Percentiles rank a stretch among this genome's conserved stretches.
These are phyloP conservation scores for Lentinula aciculospora DNA, from an alignment of 768 basidiomycete species.

Conservation along the genomic window DNA sequence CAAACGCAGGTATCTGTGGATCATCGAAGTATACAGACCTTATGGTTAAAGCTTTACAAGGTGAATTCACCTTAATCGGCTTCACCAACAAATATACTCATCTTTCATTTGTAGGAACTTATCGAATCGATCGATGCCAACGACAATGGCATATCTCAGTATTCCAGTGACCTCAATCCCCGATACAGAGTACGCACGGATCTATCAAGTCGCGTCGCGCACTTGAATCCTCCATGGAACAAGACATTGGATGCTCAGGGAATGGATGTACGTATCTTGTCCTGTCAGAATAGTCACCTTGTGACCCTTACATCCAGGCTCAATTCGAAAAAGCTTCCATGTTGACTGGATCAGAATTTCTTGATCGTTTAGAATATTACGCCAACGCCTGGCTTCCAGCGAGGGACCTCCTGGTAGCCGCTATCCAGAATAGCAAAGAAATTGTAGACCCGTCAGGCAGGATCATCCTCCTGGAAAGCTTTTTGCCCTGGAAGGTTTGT, in stretches of 20 bases:
- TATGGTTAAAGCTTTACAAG: slow-evolving; percentile 90
- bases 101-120: slow-evolving; percentile 54
- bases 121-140: slow-evolving; percentile 93
- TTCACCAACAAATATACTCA: background rate
- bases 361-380: slow-evolving; percentile 74
- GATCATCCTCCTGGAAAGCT: slow-evolving; percentile 75
- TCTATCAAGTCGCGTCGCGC: slow-evolving; percentile 75
- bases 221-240: slow-evolving; percentile 93
- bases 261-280: slow-evolving; percentile 57
- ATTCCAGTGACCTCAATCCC: slow-evolving; percentile 57
- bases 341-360: slow-evolving; percentile 83
- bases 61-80: slow-evolving; percentile 25
- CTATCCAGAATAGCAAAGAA: slow-evolving; percentile 50
- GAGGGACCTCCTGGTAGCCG: slow-evolving; percentile 63
- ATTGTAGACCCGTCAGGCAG: slow-evolving; percentile 65
- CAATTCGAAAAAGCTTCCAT: slow-evolving; percentile 76
- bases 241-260: slow-evolving; percentile 58
- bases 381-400: slow-evolving; percentile 91
- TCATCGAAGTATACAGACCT: slow-evolving; percentile 59
- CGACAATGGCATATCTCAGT: slow-evolving; percentile 92
- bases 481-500: slow-evolving; percentile 82
- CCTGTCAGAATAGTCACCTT: background rate
- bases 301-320: slow-evolving; percentile 32
- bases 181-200: slow-evolving; percentile 78
- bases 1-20: slow-evolving; percentile 41